Evolutionary conservation across 345 rosid species (phyloP).

Genomic region (Melastoma malabathricum): DNA sequence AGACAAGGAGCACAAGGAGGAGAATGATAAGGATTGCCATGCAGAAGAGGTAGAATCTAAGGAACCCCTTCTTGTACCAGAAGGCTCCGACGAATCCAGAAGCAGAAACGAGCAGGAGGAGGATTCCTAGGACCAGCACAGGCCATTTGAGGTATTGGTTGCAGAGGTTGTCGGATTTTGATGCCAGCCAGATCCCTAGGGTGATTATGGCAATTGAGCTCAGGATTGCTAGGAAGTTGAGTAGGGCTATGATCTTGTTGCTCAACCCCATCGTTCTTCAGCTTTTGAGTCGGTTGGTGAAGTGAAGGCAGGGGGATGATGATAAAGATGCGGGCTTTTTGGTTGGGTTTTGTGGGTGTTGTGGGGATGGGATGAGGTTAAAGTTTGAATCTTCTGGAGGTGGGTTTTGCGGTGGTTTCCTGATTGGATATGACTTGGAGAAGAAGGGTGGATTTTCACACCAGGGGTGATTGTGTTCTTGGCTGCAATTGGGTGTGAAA

Average conservation of each 20-base stretch:
- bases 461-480: too few relatives aligned
- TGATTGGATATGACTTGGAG: too few relatives aligned
- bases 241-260: conserved; percentile 75
- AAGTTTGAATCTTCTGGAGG: too few relatives aligned
- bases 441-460: too few relatives aligned
- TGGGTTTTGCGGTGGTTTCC: too few relatives aligned
- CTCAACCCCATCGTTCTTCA: conserved; percentile 42
- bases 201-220: conserved; percentile 75
- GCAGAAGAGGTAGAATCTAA: conserved; percentile 64
- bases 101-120: conserved; percentile 56
- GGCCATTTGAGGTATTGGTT: conserved; percentile 75
- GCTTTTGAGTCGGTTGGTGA: too few relatives aligned
- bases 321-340: too few relatives aligned
- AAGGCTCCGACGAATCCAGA: conserved; percentile 78
- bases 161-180: conserved; percentile 69
- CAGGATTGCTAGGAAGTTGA: conserved; percentile 62
- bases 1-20: conserved; percentile 44
- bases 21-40: conserved; percentile 71
- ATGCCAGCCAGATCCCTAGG: conserved; percentile 78
- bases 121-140: conserved; percentile 51
- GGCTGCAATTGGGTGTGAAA: too few relatives aligned
- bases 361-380: too few relatives aligned
- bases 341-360: too few relatives aligned
- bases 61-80: conserved; percentile 61
- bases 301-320: too few relatives aligned